Base-by-base conservation (phyloP, 1,284 basidiomycete species). In the Ceratobasidium sp. region DNA sequence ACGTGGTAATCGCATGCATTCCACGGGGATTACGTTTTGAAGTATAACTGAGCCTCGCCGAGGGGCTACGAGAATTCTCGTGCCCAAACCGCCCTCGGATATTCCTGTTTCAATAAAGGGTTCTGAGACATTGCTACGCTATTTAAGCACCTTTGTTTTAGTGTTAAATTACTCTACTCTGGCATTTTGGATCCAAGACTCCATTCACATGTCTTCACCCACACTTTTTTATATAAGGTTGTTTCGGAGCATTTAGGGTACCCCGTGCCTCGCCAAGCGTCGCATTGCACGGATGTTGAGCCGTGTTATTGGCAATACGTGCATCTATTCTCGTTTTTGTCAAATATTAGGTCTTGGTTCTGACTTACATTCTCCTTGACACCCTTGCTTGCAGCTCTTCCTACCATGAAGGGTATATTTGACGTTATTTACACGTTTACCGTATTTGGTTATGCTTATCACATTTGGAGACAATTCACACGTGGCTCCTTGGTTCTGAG, bases 401-500 rank as follows among this genome's bases (percentile, higher is more conserved):
- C 36, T 59, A n/a, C 56, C 36, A 14, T 5, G 56, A 59, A 40
- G 23, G 56, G 21, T 40, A 23, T 59, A 16, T 63, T 63, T 48
- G 30, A 3, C 44, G 21, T 36, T 63, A 44, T 30, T 51, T 46
- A 49, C 25, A 38, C 23, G 61, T 42, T 46, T 49, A 11, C 18
- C 46, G 12, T 21, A 54, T 54, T 54, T 42, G 63, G 63, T 5
- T 36, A 11, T 40, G 36, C 40, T 54, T 36, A 42, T 56, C 25
- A 58, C 46, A 69, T 28, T 3, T 18, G 14, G 49, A 40, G 42
- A 69, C 61, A 30, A 25, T 48, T 33, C 40, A 62, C 61, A 56
- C 53, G 44, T 58, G 38, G 53, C 53, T 69, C 66, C 66, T 69
- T 69, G 40, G 66, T 69, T 53, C 53, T 25, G 14, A 40, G 36